Base-by-base conservation (phyloP, 805 yeast species). In the Wickerhamomyces bovis region DNA sequence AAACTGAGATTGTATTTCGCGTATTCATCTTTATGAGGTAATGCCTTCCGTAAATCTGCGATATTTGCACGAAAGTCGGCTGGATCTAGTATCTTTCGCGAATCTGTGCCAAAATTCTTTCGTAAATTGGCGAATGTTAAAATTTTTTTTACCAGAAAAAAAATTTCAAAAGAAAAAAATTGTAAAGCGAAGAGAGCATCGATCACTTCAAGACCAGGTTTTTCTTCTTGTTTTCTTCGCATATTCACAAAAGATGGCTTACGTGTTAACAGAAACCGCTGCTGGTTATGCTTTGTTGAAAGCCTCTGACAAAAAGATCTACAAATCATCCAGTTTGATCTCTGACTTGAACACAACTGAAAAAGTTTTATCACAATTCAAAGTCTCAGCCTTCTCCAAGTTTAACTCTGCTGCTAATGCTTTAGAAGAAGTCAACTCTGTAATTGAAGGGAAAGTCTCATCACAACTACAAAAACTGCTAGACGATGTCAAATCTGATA, bases 251-350 rank as follows among this genome's bases (percentile, higher is more conserved):
- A 51, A 20, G 38, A 86, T 86, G 95, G 85, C 94, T 53, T 86
- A 75, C 78, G 89, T 92, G 64, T 81, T 92, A 68, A 86, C 98
- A 51, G 99, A 94, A 76, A 94, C 99, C 55, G 87, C 99, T 54
- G 99, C 99, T 44, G 99, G 99, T 65, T 94, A 94, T 69, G 99
- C 99, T 65, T 78, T 94, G 65, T 80, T 94, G 67, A 94, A 94
- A 75, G 96, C 97, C 48, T 84, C 96, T 54, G 98, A 94, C 77
- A 94, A 94, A 77, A 92, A 92, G 77, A 84, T 94, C 62, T 84
- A 92, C 79, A 92, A 90, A 74, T 82, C 94, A 22, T 68, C 85
- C 46, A 66, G 81, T 49, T 72, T 90, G 57, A 70, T 86, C 55
- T 77, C 83, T 53, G 96, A 89, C 66, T 76, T 90, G 62, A 76